phyloP scores from a whole-genome alignment of 2,329 filamentous ascomycete genomes.

The Berkeleyomyces rouxiae region DNA sequence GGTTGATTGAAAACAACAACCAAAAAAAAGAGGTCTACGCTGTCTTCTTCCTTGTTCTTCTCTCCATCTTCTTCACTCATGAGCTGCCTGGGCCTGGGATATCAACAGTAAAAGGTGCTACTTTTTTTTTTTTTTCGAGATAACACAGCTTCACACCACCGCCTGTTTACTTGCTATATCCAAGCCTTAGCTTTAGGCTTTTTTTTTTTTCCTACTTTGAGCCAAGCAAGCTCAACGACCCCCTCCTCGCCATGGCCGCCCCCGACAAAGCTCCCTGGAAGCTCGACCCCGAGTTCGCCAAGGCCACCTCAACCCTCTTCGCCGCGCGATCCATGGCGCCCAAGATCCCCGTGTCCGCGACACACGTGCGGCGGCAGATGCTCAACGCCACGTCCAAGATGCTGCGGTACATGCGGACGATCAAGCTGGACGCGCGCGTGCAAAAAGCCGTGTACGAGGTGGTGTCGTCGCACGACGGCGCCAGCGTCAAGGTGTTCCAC shows the following conservation, averaged over 20 bases:
- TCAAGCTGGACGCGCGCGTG: constrained; percentile 1
- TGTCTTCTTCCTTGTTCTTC: background rate
- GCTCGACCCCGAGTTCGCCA: background rate
- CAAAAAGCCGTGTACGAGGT: background rate
- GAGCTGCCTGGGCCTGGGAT: too few relatives aligned
- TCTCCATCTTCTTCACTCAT: background rate
- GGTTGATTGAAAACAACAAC: background rate
- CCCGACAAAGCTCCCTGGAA: constrained; percentile 2
- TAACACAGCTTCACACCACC: background rate
- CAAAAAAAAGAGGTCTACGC: background rate
- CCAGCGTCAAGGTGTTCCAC: constrained; percentile 5
- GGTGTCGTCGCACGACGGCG: background rate
- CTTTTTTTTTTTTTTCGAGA: background rate
- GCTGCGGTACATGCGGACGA: constrained; percentile 3
- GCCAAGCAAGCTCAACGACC: background rate
- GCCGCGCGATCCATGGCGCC: constrained; percentile 1
- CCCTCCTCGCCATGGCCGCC: background rate
- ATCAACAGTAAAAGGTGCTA: too few relatives aligned
- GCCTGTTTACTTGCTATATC: too few relatives aligned
- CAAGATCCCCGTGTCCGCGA: background rate
- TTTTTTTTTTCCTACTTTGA: background rate
- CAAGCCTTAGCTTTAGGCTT: background rate
- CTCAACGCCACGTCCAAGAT: constrained; percentile 6
- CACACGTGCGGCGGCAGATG: constrained; percentile 4
- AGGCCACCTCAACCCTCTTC: constrained; percentile 1